Evolutionary conservation across 2,329 filamentous ascomycete species (phyloP).

Genomic region (Parastagonospora nodorum): DNA sequence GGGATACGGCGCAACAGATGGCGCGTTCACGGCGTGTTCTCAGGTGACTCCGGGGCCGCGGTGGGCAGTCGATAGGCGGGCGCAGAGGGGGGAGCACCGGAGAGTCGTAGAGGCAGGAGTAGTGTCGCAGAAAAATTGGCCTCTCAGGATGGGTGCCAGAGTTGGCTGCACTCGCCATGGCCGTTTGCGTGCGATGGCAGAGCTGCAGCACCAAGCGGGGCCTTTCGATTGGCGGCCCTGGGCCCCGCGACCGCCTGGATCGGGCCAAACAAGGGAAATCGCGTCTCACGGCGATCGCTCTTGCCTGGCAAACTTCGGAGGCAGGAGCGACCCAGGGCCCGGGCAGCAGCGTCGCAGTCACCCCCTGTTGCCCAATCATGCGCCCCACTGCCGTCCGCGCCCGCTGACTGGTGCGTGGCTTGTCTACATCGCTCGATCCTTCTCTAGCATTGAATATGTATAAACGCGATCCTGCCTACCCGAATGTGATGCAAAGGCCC

Average conservation of each 20-base stretch:
- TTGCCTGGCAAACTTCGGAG: background rate
- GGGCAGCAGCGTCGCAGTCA: conserved; percentile 6
- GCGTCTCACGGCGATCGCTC: background rate
- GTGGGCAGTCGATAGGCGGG: background rate
- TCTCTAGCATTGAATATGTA: conserved; percentile 14
- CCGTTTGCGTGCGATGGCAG: background rate
- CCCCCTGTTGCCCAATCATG: conserved; percentile 14
- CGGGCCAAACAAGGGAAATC: background rate
- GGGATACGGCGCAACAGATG: background rate
- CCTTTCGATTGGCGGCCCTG: background rate
- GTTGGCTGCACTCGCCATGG: background rate
- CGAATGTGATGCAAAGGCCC: conserved; percentile 11
- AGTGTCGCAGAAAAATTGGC: background rate
- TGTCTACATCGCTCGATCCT: conserved; percentile 12
- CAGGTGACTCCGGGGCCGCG: background rate
- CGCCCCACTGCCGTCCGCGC: conserved; percentile 3
- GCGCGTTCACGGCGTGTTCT: background rate
- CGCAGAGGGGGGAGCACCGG: background rate
- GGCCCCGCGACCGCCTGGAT: background rate
- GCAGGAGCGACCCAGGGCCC: conserved; percentile 5
- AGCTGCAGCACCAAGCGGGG: background rate
- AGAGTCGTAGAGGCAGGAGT: background rate
- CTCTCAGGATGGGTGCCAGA: background rate
- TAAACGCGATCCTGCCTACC: conserved; percentile 12
- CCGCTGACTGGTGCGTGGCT: conserved; percentile 5